A percentile compares a stretch with the other conserved stretches of the same genome.
These are phyloP conservation scores for Podaxis mareebaensis DNA, from an alignment of 768 basidiomycete genomes.

Conservation along the genomic window DNA sequence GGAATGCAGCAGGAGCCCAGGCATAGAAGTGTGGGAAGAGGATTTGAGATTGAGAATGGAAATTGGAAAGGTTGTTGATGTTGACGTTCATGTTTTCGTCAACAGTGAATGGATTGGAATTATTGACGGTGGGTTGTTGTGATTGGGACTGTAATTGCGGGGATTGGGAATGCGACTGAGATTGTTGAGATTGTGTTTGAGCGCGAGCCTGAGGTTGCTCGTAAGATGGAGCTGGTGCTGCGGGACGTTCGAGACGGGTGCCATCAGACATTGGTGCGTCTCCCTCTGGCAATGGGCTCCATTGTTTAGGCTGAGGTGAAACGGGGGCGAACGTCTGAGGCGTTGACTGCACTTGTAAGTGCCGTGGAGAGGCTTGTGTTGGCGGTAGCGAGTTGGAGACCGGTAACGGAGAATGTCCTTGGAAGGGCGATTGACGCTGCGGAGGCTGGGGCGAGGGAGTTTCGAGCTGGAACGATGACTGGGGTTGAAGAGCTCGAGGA, in stretches of 20 bases:
- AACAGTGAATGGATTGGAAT: background rate
- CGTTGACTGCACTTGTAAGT: background rate
- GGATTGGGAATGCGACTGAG: background rate
- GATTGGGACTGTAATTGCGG: background rate
- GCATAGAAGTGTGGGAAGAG: constrained; percentile 1
- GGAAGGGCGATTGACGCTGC: background rate
- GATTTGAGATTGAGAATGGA: background rate
- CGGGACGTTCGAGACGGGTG: background rate
- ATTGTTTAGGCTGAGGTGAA: constrained; percentile 2
- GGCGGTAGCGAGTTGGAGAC: background rate
- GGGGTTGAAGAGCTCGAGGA: background rate
- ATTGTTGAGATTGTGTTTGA: background rate
- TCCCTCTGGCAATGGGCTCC: background rate
- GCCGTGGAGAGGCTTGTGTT: background rate
- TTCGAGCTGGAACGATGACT: constrained; percentile 5
- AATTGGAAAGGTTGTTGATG: background rate
- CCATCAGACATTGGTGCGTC: constrained; percentile 2
- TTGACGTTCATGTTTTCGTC: background rate
- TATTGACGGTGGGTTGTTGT: background rate
- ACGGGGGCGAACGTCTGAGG: background rate
- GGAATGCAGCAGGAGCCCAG: background rate
- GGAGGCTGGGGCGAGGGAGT: constrained; percentile 2
- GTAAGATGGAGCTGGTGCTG: background rate
- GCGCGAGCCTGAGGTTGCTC: background rate
- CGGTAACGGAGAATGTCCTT: background rate